A percentile compares a stretch with the other conserved stretches of the same genome.
Conservation (phyloP, 1,139 yeast species). For the Blastobotrys proliferans region DNA sequence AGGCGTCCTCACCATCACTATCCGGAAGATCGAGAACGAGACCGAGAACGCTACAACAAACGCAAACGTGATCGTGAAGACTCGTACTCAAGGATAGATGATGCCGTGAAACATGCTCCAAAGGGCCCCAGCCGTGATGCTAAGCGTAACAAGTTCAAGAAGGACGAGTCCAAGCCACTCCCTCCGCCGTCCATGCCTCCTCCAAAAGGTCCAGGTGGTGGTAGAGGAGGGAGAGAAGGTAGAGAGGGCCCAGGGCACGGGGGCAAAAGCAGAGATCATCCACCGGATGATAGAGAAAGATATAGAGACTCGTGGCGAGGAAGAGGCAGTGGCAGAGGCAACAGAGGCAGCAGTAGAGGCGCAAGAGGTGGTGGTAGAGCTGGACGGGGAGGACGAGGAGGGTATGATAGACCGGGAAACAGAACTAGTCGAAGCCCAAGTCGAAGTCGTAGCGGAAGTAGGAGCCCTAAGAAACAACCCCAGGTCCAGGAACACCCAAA, state of each 20-base stretch:
- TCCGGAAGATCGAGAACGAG: too few relatives aligned
- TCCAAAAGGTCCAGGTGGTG: not conserved
- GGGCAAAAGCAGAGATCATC: not conserved
- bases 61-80: not conserved
- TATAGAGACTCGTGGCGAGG: not conserved
- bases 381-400: not conserved
- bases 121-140: slow-evolving; percentile 1
- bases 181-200: not conserved
- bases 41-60: too few relatives aligned
- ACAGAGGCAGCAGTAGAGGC: not conserved
- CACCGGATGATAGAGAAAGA: not conserved
- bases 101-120: slow-evolving; percentile 4
- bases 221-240: not conserved
- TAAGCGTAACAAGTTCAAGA: not conserved
- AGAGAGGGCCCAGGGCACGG: not conserved
- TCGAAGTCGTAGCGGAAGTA: not conserved
- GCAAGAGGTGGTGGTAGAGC: not conserved
- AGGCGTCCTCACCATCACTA: too few relatives aligned
- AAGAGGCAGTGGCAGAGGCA: slow-evolving; percentile 1
- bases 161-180: not conserved
- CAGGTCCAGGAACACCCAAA: too few relatives aligned
- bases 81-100: not conserved
- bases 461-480: too few relatives aligned
- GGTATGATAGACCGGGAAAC: too few relatives aligned
- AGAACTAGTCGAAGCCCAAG: too few relatives aligned